Evolutionary conservation across 2,329 filamentous ascomycete genomes (phyloP).

Genomic region (Alternaria sp.): DNA sequence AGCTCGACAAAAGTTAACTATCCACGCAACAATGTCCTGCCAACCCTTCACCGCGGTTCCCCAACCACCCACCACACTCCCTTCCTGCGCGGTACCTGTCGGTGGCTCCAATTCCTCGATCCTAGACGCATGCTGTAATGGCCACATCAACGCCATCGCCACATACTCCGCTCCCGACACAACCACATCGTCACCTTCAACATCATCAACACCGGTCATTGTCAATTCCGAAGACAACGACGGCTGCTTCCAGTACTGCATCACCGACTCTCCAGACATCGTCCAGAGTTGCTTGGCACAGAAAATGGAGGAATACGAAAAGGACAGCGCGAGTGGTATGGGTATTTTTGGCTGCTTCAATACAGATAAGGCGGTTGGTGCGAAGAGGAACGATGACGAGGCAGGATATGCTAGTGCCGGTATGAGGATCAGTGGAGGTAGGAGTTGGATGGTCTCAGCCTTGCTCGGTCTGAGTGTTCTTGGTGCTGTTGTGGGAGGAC

Average conservation of each 20-base stretch:
- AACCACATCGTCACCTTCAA: conserved; percentile 1
- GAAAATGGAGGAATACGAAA: conserved; percentile 22
- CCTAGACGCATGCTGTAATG: conserved; percentile 43
- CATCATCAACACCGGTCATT: conserved; percentile 13
- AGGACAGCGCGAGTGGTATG: neutral
- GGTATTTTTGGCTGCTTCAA: conserved; percentile 27
- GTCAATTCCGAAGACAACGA: conserved; percentile 21
- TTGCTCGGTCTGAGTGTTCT: conserved; percentile 23
- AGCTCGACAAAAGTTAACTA: neutral
- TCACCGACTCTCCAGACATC: conserved; percentile 23
- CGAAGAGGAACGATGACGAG: conserved; percentile 13
- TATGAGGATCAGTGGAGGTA: conserved; percentile 4
- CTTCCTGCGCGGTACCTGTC: conserved; percentile 39
- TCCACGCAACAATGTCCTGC: conserved; percentile 20
- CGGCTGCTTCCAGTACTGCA: conserved; percentile 40
- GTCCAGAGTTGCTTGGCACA: conserved; percentile 24
- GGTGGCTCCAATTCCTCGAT: conserved; percentile 40
- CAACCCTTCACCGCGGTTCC: conserved; percentile 29
- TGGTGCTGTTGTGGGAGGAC: conserved; percentile 9
- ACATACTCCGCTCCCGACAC: conserved; percentile 28
- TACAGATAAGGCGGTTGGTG: conserved; percentile 8
- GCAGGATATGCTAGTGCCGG: conserved; percentile 18
- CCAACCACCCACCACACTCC: conserved; percentile 30
- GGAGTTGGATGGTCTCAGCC: conserved; percentile 12
- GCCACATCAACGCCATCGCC: conserved; percentile 38